phyloP scores from a whole-genome alignment of 768 basidiomycete genomes.

The Xerocomellus amylosporus region DNA sequence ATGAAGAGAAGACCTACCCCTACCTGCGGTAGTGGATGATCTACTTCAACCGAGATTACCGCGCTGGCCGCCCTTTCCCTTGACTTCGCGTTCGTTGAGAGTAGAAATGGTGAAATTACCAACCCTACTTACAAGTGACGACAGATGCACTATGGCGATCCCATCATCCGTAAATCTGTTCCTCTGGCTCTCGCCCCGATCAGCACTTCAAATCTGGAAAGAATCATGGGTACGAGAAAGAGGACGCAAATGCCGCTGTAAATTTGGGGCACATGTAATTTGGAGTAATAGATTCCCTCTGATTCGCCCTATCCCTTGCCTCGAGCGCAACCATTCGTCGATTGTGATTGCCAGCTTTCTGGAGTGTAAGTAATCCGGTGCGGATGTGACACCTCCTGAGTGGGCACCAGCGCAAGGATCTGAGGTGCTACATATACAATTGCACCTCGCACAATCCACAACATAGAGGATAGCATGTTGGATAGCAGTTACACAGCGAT shows the following conservation, averaged over 20 bases:
- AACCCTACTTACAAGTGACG: constrained; percentile 33
- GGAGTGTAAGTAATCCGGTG: too few species aligned
- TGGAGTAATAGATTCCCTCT: not conserved
- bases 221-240: constrained; percentile 86
- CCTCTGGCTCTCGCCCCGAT: constrained; percentile 95
- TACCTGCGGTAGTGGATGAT: constrained; percentile 79
- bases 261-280: constrained; percentile 9
- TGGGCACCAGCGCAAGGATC: too few species aligned
- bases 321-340: too few species aligned
- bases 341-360: too few species aligned
- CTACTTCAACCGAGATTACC: too few species aligned
- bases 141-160: constrained; percentile 99
- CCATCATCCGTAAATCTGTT: constrained; percentile 84
- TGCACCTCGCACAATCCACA: too few species aligned
- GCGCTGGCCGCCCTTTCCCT: constrained; percentile 83
- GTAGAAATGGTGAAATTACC: constrained; percentile 90
- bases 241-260: constrained; percentile 83
- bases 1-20: constrained; percentile 84
- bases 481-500: too few species aligned
- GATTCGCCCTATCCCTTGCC: too few species aligned
- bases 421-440: too few species aligned
- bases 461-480: too few species aligned
- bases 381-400: too few species aligned
- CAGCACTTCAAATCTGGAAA: constrained; percentile 91
- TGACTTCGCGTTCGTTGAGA: constrained; percentile 94